phyloP scores from a whole-genome alignment of 2,329 filamentous ascomycete species.

The Stemphylium beticola region DNA sequence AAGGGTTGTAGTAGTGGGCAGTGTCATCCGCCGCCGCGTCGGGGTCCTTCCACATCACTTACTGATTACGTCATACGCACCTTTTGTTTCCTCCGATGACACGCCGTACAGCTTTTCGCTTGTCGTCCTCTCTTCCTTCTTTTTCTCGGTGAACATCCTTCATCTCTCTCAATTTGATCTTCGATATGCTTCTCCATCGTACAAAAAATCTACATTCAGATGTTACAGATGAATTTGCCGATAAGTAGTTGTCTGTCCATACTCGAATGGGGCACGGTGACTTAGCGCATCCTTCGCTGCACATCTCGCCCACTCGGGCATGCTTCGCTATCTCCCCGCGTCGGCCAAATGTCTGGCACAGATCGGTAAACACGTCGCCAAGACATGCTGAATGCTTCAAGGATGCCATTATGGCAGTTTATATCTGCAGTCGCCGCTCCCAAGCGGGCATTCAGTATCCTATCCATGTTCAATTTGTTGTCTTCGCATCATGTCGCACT shows the following conservation, averaged over 20 bases:
- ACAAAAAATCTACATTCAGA: not conserved
- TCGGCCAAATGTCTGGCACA: slow-evolving; percentile 6
- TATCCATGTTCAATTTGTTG: not conserved
- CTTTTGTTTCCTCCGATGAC: slow-evolving; percentile 27
- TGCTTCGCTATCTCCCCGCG: slow-evolving; percentile 7
- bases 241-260: not conserved
- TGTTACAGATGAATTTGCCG: not conserved
- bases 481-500: slow-evolving; percentile 6
- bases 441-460: not conserved
- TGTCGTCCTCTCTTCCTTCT: slow-evolving; percentile 25
- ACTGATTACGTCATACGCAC: slow-evolving; percentile 8
- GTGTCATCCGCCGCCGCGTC: too few species aligned
- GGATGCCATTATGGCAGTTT: not conserved
- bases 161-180: not conserved
- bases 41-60: not conserved
- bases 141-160: slow-evolving; percentile 2
- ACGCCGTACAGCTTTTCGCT: slow-evolving; percentile 20
- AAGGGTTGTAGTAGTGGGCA: not conserved
- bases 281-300: not conserved
- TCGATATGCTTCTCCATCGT: not conserved
- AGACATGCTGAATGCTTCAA: not conserved
- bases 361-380: slow-evolving; percentile 11
- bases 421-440: not conserved
- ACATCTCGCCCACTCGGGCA: not conserved
- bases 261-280: too few species aligned